Evolutionary conservation across 108 stramenopile genomes (phyloP).

Genomic region (Discostella stelligeroides): DNA sequence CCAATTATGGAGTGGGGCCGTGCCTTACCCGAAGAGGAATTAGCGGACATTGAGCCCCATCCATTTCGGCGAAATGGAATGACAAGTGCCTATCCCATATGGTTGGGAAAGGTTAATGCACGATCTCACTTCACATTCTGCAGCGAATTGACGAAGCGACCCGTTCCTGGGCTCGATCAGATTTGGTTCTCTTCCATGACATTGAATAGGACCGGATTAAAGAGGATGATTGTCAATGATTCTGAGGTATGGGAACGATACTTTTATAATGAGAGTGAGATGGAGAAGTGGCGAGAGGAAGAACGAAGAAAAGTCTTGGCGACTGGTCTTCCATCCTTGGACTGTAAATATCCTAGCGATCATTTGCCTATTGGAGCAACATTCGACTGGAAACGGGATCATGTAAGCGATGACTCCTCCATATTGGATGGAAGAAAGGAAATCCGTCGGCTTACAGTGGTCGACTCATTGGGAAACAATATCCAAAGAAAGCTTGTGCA

Average conservation of each 20-base stretch:
- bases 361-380: constrained; percentile 55
- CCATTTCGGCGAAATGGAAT: constrained; percentile 53
- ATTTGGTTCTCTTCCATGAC: constrained; percentile 57
- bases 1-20: constrained; percentile 60
- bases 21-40: constrained; percentile 47
- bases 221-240: constrained; percentile 40
- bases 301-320: constrained; percentile 33
- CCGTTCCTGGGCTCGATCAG: constrained; percentile 59
- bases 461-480: constrained; percentile 38
- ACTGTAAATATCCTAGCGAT: constrained; percentile 43
- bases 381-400: constrained; percentile 48
- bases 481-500: constrained; percentile 12
- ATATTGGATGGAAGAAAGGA: not conserved
- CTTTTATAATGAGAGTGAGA: constrained; percentile 19
- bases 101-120: constrained; percentile 42
- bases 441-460: constrained; percentile 13
- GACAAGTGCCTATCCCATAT: constrained; percentile 49
- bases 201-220: constrained; percentile 31
- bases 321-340: constrained; percentile 46
- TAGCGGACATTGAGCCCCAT: constrained; percentile 45
- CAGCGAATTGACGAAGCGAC: constrained; percentile 26
- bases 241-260: constrained; percentile 30
- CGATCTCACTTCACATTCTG: constrained; percentile 52
- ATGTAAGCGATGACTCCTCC: not conserved
- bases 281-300: constrained; percentile 19